Conservation (phyloP, 805 yeast genomes). For the Saturnispora silvae region DNA sequence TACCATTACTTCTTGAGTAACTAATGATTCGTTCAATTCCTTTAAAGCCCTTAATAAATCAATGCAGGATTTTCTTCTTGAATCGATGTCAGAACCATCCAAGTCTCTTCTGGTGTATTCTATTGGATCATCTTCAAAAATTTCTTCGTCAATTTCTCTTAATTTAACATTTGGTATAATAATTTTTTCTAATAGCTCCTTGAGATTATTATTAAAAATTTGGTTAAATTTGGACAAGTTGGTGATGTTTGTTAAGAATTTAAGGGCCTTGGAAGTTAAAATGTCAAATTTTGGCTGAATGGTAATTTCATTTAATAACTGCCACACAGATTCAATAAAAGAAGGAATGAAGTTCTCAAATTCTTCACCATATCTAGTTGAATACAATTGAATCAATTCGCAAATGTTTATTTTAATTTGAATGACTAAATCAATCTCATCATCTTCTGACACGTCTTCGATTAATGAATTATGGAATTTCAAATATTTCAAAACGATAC, state of each 20-base stretch:
- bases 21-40: slow-evolving; percentile 59
- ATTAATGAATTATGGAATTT: slow-evolving; percentile 45
- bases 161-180: slow-evolving; percentile 81
- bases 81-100: slow-evolving; percentile 90
- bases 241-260: slow-evolving; percentile 74
- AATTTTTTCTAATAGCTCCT: slow-evolving; percentile 71
- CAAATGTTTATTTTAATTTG: slow-evolving; percentile 72
- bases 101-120: slow-evolving; percentile 86
- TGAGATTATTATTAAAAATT: slow-evolving; percentile 53
- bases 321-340: slow-evolving; percentile 80
- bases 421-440: slow-evolving; percentile 57
- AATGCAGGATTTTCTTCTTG: slow-evolving; percentile 86
- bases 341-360: slow-evolving; percentile 67
- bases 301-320: slow-evolving; percentile 53
- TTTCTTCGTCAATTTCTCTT: slow-evolving; percentile 81
- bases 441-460: slow-evolving; percentile 51
- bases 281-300: slow-evolving; percentile 73
- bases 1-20: slow-evolving; percentile 63
- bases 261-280: slow-evolving; percentile 67
- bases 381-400: slow-evolving; percentile 76
- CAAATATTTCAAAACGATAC: slow-evolving; percentile 71
- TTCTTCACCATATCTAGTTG: slow-evolving; percentile 86
- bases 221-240: slow-evolving; percentile 56
- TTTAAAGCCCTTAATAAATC: slow-evolving; percentile 84
- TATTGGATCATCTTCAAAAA: slow-evolving; percentile 95